A percentile compares a stretch with the other conserved stretches of the same genome.
Conservation (phyloP, 768 basidiomycete genomes). For the Collybiopsis luxurians region DNA sequence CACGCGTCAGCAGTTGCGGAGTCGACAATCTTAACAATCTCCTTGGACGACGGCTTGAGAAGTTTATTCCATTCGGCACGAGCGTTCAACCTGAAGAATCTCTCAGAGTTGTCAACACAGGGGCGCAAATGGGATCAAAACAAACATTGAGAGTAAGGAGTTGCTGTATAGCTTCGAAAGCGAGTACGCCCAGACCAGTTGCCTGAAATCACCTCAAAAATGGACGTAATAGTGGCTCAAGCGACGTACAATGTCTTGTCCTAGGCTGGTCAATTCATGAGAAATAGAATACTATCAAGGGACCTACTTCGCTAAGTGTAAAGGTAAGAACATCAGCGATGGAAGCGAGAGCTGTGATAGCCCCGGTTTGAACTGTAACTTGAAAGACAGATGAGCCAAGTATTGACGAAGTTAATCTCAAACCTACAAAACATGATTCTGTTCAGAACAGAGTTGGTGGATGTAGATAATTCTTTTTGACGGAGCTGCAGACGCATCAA, state of each 20-base stretch:
- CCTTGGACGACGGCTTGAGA: not conserved
- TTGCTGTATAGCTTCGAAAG: slow-evolving; percentile 9
- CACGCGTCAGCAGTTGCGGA: too few relatives aligned
- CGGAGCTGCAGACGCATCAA: not conserved
- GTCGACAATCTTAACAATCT: too few relatives aligned
- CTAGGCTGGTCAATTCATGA: too few relatives aligned
- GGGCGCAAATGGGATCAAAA: not conserved
- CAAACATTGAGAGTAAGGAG: slow-evolving; percentile 5
- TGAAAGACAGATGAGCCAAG: not conserved
- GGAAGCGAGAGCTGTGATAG: slow-evolving; percentile 1
- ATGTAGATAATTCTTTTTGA: not conserved
- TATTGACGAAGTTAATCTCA: too few relatives aligned
- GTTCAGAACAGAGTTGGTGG: not conserved
- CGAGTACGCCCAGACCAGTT: slow-evolving; percentile 7
- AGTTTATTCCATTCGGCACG: slow-evolving; percentile 6
- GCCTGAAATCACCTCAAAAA: too few relatives aligned
- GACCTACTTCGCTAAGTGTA: not conserved
- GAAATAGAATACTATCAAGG: not conserved
- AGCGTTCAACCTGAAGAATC: slow-evolving; percentile 9
- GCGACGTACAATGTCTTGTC: not conserved
- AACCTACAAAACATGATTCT: slow-evolving; percentile 7
- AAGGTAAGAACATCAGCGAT: slow-evolving; percentile 4
- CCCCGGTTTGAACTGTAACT: slow-evolving; percentile 10
- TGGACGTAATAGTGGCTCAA: too few relatives aligned
- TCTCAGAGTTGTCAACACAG: not conserved